A percentile compares a stretch with the other conserved stretches of the same genome.
Evolutionary conservation across 192 early-diverging fungal species (phyloP).

Genomic region (Anaeromyces robustus): DNA sequence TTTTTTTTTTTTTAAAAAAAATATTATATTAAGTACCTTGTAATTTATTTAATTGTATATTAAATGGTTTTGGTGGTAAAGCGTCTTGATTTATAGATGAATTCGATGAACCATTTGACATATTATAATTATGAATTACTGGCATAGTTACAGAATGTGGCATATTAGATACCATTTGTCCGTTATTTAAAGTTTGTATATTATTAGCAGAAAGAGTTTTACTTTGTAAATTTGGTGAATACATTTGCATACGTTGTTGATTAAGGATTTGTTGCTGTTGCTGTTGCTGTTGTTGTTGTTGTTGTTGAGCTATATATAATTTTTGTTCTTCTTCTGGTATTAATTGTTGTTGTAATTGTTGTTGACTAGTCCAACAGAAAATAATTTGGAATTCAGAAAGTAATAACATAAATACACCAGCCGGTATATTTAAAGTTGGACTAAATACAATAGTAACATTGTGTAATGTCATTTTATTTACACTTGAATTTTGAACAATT

Average conservation of each 20-base stretch:
- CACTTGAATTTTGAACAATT: slow-evolving; percentile 63
- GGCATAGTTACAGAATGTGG: neutral
- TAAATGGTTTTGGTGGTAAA: neutral
- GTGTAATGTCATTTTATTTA: slow-evolving; percentile 88
- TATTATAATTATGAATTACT: neutral
- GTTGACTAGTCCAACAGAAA: slow-evolving; percentile 17
- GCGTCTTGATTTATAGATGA: neutral
- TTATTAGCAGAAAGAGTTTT: slow-evolving; percentile 8
- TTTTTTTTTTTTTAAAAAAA: neutral
- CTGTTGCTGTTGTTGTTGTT: slow-evolving; percentile 7
- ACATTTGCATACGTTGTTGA: neutral
- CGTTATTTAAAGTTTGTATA: neutral
- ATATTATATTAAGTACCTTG: neutral
- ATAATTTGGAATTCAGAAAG: slow-evolving; percentile 57
- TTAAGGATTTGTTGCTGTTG: slow-evolving; percentile 4
- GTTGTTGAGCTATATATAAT: slow-evolving; percentile 4
- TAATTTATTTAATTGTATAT: neutral
- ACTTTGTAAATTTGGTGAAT: slow-evolving; percentile 15
- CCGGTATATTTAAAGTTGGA: slow-evolving; percentile 84
- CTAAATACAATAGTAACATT: slow-evolving; percentile 95
- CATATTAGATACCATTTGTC: neutral
- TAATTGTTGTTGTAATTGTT: slow-evolving; percentile 8
- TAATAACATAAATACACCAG: slow-evolving; percentile 80
- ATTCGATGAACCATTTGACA: neutral
- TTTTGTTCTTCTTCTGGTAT: slow-evolving; percentile 2